Evolutionary conservation across 169 alveolate genomes (phyloP).

Genomic region (Cryptosporidium ryanae): DNA sequence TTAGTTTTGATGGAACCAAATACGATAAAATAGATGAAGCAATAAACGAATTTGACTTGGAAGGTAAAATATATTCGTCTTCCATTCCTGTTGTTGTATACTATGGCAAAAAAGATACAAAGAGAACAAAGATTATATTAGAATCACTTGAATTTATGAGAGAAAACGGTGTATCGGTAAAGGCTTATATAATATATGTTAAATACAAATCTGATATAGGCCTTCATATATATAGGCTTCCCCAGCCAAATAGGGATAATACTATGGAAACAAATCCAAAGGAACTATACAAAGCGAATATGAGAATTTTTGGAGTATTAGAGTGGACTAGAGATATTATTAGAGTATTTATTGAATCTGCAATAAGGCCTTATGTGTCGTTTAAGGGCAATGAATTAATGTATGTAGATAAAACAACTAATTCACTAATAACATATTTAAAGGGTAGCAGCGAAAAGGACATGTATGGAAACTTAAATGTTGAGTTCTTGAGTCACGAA

Average conservation of each 20-base stretch:
- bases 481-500: neutral
- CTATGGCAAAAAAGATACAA: slow-evolving; percentile 54
- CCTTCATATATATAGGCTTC: slow-evolving; percentile 45
- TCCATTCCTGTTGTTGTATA: slow-evolving; percentile 37
- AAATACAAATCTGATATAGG: slow-evolving; percentile 64
- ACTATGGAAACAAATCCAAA: neutral
- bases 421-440: slow-evolving; percentile 25
- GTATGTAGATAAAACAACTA: slow-evolving; percentile 47
- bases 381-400: slow-evolving; percentile 41
- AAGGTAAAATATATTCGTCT: slow-evolving; percentile 3
- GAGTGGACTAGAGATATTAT: slow-evolving; percentile 25
- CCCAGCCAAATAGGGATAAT: slow-evolving; percentile 20
- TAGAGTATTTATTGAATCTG: slow-evolving; percentile 29
- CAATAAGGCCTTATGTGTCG: slow-evolving; percentile 38
- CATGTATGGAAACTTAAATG: slow-evolving; percentile 10
- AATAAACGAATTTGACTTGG: slow-evolving; percentile 8
- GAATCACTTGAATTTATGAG: neutral
- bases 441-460: slow-evolving; percentile 7
- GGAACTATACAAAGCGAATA: slow-evolving; percentile 2
- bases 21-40: slow-evolving; percentile 33
- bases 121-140: slow-evolving; percentile 30
- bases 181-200: slow-evolving; percentile 51
- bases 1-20: slow-evolving; percentile 15
- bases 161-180: slow-evolving; percentile 9
- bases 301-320: slow-evolving; percentile 38